phyloP scores from a whole-genome alignment of 2,329 filamentous ascomycete species.

The Diplodia seriata region DNA sequence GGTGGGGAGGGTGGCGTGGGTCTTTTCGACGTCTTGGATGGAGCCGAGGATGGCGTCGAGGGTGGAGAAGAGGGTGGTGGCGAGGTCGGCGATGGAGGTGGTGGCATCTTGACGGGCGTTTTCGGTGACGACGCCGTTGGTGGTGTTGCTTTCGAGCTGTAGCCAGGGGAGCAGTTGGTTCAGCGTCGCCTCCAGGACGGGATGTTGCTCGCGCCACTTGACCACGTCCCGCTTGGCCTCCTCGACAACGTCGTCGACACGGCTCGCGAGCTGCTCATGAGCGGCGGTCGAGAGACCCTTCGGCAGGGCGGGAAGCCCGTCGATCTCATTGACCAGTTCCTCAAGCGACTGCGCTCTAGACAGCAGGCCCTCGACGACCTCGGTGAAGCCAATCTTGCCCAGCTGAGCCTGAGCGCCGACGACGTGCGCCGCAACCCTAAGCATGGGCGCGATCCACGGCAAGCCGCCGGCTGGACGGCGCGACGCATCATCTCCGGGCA shows the following conservation, averaged over 20 bases:
- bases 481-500: slow-evolving; percentile 35
- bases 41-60: slow-evolving; percentile 80
- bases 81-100: slow-evolving; percentile 54
- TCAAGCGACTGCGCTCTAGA: neutral
- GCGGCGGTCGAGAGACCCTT: slow-evolving; percentile 10
- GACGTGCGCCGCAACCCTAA: slow-evolving; percentile 67
- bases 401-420: slow-evolving; percentile 72
- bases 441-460: slow-evolving; percentile 72
- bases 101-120: neutral
- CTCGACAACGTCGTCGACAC: slow-evolving; percentile 5
- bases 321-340: slow-evolving; percentile 9
- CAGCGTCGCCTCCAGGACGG: slow-evolving; percentile 1
- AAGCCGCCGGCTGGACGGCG: slow-evolving; percentile 32
- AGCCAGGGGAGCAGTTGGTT: slow-evolving; percentile 21
- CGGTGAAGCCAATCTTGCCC: slow-evolving; percentile 50
- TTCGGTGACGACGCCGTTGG: neutral
- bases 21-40: slow-evolving; percentile 73
- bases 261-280: slow-evolving; percentile 1
- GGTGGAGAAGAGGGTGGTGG: slow-evolving; percentile 66
- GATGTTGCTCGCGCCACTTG: slow-evolving; percentile 3
- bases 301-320: slow-evolving; percentile 15
- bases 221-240: neutral
- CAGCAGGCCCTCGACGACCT: slow-evolving; percentile 22
- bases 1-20: slow-evolving; percentile 63
- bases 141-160: neutral